Evolutionary conservation across 345 rosid species (phyloP).

Genomic region (Arabis hirsuta): DNA sequence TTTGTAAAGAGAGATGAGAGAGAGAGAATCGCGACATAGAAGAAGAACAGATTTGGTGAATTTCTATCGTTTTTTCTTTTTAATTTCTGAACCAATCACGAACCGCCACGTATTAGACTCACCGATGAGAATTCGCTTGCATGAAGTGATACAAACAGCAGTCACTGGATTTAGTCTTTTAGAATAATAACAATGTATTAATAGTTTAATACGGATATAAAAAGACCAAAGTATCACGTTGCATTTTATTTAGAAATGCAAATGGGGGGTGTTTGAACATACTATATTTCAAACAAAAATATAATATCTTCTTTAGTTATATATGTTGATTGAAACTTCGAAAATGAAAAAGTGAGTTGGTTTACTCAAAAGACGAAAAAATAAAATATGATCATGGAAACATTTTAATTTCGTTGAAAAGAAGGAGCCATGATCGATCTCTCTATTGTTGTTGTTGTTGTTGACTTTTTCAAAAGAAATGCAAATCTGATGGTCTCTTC

Average conservation of each 20-base stretch:
- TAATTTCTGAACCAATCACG: too few species aligned
- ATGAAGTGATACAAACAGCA: too few species aligned
- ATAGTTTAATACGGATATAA: not conserved
- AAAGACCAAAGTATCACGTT: conserved; percentile 3
- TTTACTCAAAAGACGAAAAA: too few species aligned
- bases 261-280: not conserved
- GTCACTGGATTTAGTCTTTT: conserved; percentile 3
- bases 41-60: too few species aligned
- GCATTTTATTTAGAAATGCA: not conserved
- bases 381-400: not conserved
- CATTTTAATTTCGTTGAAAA: not conserved
- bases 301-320: not conserved
- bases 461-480: not conserved
- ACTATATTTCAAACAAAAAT: not conserved
- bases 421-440: not conserved
- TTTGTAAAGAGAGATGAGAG: too few species aligned
- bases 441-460: too few species aligned
- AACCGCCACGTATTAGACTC: too few species aligned
- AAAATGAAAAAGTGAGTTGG: conserved; percentile 2
- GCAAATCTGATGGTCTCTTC: not conserved
- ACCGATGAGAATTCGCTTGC: too few species aligned
- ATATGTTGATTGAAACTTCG: not conserved
- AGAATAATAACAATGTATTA: not conserved
- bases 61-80: too few species aligned
- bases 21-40: too few species aligned